phyloP scores from a whole-genome alignment of 116 monocot genomes.

The Phalaenopsis hybrid region DNA sequence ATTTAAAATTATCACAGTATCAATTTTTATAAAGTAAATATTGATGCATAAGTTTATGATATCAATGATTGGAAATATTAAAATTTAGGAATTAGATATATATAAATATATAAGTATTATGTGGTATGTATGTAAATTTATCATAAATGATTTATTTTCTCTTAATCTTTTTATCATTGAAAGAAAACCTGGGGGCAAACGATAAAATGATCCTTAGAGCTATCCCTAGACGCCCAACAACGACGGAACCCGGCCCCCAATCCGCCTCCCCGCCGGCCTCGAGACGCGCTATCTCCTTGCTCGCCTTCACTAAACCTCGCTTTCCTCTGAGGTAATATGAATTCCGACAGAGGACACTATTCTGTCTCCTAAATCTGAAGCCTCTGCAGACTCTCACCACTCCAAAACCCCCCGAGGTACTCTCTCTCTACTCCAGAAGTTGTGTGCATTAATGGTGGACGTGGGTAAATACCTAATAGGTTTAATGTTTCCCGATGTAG shows the following conservation, averaged over 20 bases:
- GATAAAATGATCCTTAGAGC: not conserved
- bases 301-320: not conserved
- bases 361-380: not conserved
- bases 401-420: not conserved
- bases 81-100: too few species aligned
- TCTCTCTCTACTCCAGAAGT: not conserved
- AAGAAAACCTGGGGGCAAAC: not conserved
- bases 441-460: not conserved
- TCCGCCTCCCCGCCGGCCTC: not conserved
- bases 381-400: not conserved
- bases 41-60: too few species aligned
- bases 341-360: too few species aligned
- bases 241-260: not conserved
- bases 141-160: too few species aligned
- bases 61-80: too few species aligned
- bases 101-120: too few species aligned
- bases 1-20: too few species aligned
- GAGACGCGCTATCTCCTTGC: not conserved
- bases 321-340: not conserved
- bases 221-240: slow-evolving; percentile 4
- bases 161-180: too few species aligned
- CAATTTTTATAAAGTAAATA: too few species aligned
- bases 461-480: not conserved
- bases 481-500: not conserved
- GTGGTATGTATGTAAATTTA: too few species aligned